Base-by-base conservation (phyloP, 768 basidiomycete genomes). In the Paxillus involutus region DNA sequence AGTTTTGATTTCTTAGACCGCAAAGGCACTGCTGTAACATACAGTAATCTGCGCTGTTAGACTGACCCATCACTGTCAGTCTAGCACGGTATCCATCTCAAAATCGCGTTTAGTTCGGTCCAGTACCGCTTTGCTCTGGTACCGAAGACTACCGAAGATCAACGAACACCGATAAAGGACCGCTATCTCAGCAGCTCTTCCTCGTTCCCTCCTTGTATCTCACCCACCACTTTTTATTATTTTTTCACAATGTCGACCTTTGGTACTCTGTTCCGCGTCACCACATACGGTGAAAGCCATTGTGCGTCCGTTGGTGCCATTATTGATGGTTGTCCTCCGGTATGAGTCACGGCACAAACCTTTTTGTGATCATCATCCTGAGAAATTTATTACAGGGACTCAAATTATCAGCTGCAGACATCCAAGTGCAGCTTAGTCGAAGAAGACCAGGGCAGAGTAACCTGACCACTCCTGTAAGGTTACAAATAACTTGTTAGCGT, bases 211-310 rank as follows among this genome's bases (percentile, higher is more conserved):
- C 21, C 52, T 45, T 17, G 56, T 53, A 53, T 57, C 59, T 62
- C 55, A 60, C 4, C 47, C 51, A 56, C 45, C 47, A 53, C 39
- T 16, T 36, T 48, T 44, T 30, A 19, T 51, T 50, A 13, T 36
- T 55, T 57, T 33, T 40, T 36, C n/a, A 36, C 41, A 24, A 98
- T 99, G 97, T 96, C 94, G 21, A 91, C 94, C 51, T 99, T 89
- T 73, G 97, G 97, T 21, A 83, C 79, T 24, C 77, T 91, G 37
- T 99, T 91, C 77, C 83, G 93, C 44, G 97, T 99, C 26, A 95
- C 95, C 49, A 99, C 97, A 59, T 99, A 91, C 68, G 97, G 97
- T 55, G 97, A 99, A 77, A 94, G 91, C 59, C 97, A 99, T 70
- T 98, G 97, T 69, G 84, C 91, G 30, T 95, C 93, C 13, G 97